Conservation (phyloP, 2,329 filamentous ascomycete genomes). For the Fusarium sp. region DNA sequence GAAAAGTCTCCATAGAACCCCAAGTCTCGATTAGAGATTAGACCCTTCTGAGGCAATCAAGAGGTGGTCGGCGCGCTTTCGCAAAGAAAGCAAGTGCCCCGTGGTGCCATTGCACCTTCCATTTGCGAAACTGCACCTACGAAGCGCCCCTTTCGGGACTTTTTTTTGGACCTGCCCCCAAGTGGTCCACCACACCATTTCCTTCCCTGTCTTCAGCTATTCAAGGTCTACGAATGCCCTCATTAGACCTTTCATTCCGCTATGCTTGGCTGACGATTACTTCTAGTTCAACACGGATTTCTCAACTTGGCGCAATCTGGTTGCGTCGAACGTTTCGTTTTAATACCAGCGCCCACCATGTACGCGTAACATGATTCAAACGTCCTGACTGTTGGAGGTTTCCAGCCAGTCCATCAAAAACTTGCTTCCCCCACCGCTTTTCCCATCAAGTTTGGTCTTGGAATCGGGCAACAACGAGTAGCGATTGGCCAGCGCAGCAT, state of each 20-base stretch:
- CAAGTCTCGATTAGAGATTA: not conserved
- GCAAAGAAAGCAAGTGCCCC: constrained; percentile 8
- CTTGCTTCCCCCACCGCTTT: constrained; percentile 2
- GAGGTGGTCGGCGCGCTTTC: constrained; percentile 22
- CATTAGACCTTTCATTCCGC: not conserved
- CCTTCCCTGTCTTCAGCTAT: not conserved
- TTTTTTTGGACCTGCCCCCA: not conserved
- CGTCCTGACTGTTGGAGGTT: not conserved
- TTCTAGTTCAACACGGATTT: not conserved
- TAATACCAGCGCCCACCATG: not conserved
- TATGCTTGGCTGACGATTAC: not conserved
- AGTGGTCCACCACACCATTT: not conserved
- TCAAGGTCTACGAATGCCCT: not conserved
- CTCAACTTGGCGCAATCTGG: not conserved
- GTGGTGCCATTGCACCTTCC: constrained; percentile 19
- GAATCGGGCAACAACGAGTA: constrained; percentile 11
- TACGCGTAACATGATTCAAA: constrained; percentile 13
- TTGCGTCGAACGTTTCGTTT: not conserved
- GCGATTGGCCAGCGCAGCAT: constrained; percentile 20
- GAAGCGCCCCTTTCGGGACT: not conserved
- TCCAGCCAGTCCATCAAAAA: not conserved
- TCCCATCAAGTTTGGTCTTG: constrained; percentile 9
- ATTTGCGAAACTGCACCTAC: constrained; percentile 15
- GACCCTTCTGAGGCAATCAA: constrained; percentile 21
- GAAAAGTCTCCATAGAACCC: not conserved